Evolutionary conservation across 176 grass and related monocot species (phyloP).

Genomic region (Bothriochloa decipiens): DNA sequence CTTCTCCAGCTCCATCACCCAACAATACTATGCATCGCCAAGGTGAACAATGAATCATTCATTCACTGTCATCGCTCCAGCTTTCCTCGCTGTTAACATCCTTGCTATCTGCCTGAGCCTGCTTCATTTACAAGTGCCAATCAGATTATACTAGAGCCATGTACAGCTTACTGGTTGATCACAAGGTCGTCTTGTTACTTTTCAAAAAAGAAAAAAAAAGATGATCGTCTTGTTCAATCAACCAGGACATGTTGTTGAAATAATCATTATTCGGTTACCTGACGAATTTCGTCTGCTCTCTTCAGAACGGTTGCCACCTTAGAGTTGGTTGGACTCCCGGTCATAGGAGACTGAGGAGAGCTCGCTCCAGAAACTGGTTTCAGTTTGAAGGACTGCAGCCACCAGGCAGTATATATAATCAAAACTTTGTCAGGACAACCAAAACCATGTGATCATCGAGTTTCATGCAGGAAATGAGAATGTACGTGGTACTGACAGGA

Average conservation of each 20-base stretch:
- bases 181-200: background rate
- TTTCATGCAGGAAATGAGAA: conserved; percentile 6
- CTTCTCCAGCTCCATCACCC: background rate
- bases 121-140: conserved; percentile 5
- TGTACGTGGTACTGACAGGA: background rate
- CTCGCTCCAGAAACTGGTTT: conserved; percentile 44
- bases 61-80: conserved; percentile 48
- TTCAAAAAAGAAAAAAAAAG: background rate
- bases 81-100: conserved; percentile 33
- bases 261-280: conserved; percentile 31
- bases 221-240: background rate
- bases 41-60: background rate
- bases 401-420: background rate
- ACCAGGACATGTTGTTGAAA: background rate
- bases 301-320: conserved; percentile 60
- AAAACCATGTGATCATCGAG: background rate
- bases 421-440: conserved; percentile 17
- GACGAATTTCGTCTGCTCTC: conserved; percentile 69
- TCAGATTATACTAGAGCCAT: background rate
- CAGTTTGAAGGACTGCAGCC: conserved; percentile 49
- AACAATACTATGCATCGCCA: no score
- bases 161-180: background rate
- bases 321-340: conserved; percentile 45
- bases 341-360: conserved; percentile 28
- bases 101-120: conserved; percentile 39